Evolutionary conservation across 179 eudicot species (phyloP).

Genomic region (Spinacia oleracea): DNA sequence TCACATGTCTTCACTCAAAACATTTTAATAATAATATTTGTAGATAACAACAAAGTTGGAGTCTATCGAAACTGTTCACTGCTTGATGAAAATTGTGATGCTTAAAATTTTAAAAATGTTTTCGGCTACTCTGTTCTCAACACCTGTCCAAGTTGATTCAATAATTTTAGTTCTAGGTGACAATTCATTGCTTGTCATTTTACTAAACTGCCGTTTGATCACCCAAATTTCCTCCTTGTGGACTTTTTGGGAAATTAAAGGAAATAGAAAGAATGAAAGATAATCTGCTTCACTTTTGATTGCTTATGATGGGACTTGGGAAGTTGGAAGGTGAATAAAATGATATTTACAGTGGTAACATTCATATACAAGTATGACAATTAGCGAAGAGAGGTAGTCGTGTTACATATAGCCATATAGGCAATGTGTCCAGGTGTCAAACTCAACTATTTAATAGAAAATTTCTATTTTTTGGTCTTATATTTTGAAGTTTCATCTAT

Average conservation of each 20-base stretch:
- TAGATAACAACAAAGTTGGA: conserved; percentile 26
- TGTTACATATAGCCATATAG: neutral
- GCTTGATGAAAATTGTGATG: conserved; percentile 26
- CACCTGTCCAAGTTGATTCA: conserved; percentile 33
- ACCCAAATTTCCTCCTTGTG: conserved; percentile 24
- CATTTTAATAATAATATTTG: neutral
- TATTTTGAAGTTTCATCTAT: too few species aligned
- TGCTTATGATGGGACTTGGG: neutral
- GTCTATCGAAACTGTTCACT: conserved; percentile 13
- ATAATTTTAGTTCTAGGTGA: conserved; percentile 26
- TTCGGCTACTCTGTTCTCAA: conserved; percentile 22
- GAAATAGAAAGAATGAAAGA: conserved; percentile 24
- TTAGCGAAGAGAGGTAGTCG: neutral
- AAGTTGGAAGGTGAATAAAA: neutral
- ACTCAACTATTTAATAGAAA: too few species aligned
- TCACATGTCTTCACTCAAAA: conserved; percentile 26
- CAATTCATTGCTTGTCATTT: conserved; percentile 34
- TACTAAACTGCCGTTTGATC: conserved; percentile 28
- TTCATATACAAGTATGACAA: too few species aligned
- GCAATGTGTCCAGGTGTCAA: neutral
- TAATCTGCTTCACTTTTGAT: conserved; percentile 1
- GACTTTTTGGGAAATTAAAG: conserved; percentile 21
- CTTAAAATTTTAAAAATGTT: neutral
- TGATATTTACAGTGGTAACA: neutral
- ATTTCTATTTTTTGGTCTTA: too few species aligned